Base-by-base conservation (phyloP, 225 moss, liverwort and hornwort genomes). In the Marchantia polymorpha region DNA sequence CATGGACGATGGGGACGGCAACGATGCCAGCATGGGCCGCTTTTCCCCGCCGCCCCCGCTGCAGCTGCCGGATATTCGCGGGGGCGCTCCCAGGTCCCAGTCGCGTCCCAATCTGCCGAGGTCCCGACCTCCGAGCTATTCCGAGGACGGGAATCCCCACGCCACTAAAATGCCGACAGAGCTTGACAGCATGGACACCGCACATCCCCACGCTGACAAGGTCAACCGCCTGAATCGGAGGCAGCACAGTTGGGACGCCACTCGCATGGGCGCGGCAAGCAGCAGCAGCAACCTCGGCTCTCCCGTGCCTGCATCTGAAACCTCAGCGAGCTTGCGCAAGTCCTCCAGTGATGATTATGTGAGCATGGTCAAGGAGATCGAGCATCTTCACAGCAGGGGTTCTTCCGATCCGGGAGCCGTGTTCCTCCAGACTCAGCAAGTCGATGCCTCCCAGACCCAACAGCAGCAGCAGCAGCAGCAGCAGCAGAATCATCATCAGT, bases 1-100 rank as follows among this genome's bases (percentile, higher is more conserved):
- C 22, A 22, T 89, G 58, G 95, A 91, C 73, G 92, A 74, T 80
- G 83, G 60, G 81, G 87, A 71, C 39, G 83, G 88, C 72, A 48
- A 25, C 80, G 78, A 90, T 88, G 74, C 72, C 69, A 70, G 14
- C 73, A 13, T 87, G 56, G 90, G 88, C 30, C 84, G 75, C 49
- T 79, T 81, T 80, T 83, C 83, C 67, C 26, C 84, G 47, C 86
- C 69, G 14, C 46, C 73, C 2, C 9, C 48, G 3, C 54, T 54
- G 53, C 73, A 54, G 13, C 73, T 53, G 23, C 52, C 52, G 26
- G 73, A 73, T 75, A 9, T 79, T 63, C 25, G 63, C 8, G 70
- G 63, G 26, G 81, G 69, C 75, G 47, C 69, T 58, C 20, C 49
- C n/a, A 58, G 69, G 72, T 51, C 64, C 25, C 47, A 4, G 8